Evolutionary conservation across 1,139 yeast species (phyloP), one percentile per base, ranked within the genome.

Genomic region (Yamadazyma diospyri): DNA sequence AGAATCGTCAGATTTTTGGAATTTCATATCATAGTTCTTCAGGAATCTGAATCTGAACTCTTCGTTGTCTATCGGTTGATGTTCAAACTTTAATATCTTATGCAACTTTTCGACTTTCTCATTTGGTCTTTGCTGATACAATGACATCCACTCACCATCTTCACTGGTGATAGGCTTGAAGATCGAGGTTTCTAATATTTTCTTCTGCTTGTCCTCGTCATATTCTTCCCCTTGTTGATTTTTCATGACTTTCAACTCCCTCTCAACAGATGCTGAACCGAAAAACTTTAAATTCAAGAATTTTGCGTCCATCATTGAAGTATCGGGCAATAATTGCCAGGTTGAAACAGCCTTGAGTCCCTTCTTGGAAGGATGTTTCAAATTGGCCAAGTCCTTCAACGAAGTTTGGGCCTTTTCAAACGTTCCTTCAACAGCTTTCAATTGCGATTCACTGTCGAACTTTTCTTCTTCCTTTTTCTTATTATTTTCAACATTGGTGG

Each of bases 291-390:
- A 72, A 17, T 82, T 70, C 48, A 81, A 65, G 53, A 76, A 86
- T 38, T 72, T 76, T 46, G 85, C 77, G 57, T 92, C 97, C 74
- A 87, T 70, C 72, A 84, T 76, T 14, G 94, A 80, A 12, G 94
- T 79, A 56, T 92, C 97, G 3, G 98, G 98, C 41, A 89, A 64
- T 22, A 92, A 64, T 23, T 84, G 81, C 86, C 88, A 85, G 1
- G 89, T 71, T 40, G 71, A 74, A 17, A 81, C 88, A 0, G 96
- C 95, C 38, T 72, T 80, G 37, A 87, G 61, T 36, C 76, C 68
- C 53, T 75, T 83, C 62, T 81, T 86, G 24, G 74, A 71, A 25
- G 98, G 97, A 59, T 92, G 97, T 46, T 62, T 72, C 40, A 88
- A 61, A 8, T 36, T 33, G 22, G 73, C 69, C 18, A 66, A 67